Evolutionary conservation across 345 rosid species (phyloP).

Genomic region (Limnanthes douglasii): DNA sequence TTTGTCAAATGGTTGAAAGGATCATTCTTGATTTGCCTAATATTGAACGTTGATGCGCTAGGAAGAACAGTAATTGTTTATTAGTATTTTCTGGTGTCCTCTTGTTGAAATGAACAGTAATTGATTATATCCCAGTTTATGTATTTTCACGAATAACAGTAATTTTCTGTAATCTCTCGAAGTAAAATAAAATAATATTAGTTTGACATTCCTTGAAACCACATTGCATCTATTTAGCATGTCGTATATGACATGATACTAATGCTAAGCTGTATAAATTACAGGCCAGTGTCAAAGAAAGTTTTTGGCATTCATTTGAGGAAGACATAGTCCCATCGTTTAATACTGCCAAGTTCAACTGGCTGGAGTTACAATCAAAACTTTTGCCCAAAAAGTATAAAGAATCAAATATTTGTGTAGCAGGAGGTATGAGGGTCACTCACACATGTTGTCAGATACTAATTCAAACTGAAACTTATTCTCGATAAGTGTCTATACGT

Average conservation of each 20-base stretch:
- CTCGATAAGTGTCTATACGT: too few species aligned
- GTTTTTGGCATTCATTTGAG: constrained; percentile 77
- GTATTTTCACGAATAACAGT: background rate
- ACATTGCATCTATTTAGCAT: too few species aligned
- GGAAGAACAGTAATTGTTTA: too few species aligned
- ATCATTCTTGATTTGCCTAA: background rate
- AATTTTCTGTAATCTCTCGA: background rate
- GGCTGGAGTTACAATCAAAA: constrained; percentile 92
- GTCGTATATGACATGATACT: constrained; percentile 1
- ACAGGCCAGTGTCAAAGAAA: constrained; percentile 66
- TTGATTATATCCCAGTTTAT: too few species aligned
- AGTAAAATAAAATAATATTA: background rate
- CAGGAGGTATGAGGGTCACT: constrained; percentile 75
- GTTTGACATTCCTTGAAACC: too few species aligned
- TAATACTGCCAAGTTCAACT: constrained; percentile 57
- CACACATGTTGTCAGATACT: background rate
- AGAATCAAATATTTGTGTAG: constrained; percentile 82
- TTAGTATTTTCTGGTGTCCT: too few species aligned
- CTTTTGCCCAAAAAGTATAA: constrained; percentile 40
- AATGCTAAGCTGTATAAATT: too few species aligned
- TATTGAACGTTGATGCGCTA: too few species aligned
- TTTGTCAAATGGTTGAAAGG: background rate
- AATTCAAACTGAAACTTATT: too few species aligned
- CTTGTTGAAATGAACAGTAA: too few species aligned
- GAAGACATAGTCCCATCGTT: constrained; percentile 77